Evolutionary conservation across 1,139 yeast genomes (phyloP).

Genomic region (Candida dubliniensis): DNA sequence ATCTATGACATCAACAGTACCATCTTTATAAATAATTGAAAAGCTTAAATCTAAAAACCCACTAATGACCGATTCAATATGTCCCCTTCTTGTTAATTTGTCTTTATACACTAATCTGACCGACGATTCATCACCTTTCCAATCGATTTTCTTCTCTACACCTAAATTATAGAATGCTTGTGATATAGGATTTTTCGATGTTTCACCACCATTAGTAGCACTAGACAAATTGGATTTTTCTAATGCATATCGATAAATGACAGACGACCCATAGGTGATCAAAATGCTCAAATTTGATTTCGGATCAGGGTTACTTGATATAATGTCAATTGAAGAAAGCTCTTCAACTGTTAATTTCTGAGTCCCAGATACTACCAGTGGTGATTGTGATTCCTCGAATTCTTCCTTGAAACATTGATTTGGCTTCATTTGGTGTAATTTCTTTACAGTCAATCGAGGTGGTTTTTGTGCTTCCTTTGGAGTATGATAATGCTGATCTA

Average conservation of each 20-base stretch:
- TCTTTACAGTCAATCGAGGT: constrained; percentile 26
- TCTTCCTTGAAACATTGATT: constrained; percentile 16
- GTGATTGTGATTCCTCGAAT: constrained; percentile 17
- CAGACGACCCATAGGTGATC: constrained; percentile 26
- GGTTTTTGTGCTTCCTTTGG: constrained; percentile 37
- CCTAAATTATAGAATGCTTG: constrained; percentile 38
- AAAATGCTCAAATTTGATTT: constrained; percentile 39
- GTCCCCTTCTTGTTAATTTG: constrained; percentile 22
- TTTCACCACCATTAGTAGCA: neutral
- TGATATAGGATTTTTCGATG: constrained; percentile 19
- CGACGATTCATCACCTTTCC: constrained; percentile 10
- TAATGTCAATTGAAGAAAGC: constrained; percentile 34
- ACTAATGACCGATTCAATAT: constrained; percentile 22
- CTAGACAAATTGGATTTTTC: constrained; percentile 19
- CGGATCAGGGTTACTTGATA: constrained; percentile 44
- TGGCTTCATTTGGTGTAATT: constrained; percentile 33
- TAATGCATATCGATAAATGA: constrained; percentile 39
- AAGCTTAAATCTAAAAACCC: constrained; percentile 26
- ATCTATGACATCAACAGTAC: constrained; percentile 43
- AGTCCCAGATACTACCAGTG: no score
- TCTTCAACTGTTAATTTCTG: constrained; percentile 1
- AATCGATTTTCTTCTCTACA: constrained; percentile 21
- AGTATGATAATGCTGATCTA: constrained; percentile 53
- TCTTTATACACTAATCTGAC: constrained; percentile 23
- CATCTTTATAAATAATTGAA: constrained; percentile 36